phyloP scores from a whole-genome alignment of 2,329 filamentous ascomycete genomes.

The Cercospora janseana region DNA sequence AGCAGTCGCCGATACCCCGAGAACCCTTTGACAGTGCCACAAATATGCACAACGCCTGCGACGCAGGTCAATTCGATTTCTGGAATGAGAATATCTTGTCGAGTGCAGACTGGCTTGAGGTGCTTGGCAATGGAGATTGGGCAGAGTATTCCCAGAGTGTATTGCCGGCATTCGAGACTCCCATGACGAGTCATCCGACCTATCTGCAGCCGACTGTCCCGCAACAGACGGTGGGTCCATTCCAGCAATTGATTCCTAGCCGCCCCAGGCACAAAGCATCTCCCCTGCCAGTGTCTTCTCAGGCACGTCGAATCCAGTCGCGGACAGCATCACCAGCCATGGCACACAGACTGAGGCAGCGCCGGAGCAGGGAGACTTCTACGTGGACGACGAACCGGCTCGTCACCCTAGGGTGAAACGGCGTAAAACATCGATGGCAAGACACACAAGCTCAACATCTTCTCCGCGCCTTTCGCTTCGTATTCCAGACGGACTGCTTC shows the following conservation, averaged over 20 bases:
- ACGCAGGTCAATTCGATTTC: slow-evolving; percentile 16
- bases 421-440: slow-evolving; percentile 17
- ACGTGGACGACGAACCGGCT: slow-evolving; percentile 31
- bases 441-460: neutral
- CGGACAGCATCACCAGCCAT: slow-evolving; percentile 14
- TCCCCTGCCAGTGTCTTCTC: slow-evolving; percentile 19
- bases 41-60: neutral
- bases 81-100: slow-evolving; percentile 25
- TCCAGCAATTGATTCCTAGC: neutral
- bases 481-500: neutral
- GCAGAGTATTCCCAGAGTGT: slow-evolving; percentile 3
- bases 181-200: neutral
- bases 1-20: neutral
- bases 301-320: slow-evolving; percentile 9
- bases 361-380: slow-evolving; percentile 24
- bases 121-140: slow-evolving; percentile 10
- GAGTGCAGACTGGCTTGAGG: slow-evolving; percentile 27
- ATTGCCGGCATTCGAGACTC: slow-evolving; percentile 4
- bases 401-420: slow-evolving; percentile 26
- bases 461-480: neutral
- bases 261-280: slow-evolving; percentile 9
- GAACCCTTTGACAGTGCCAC: neutral
- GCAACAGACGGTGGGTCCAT: too few species aligned
- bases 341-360: slow-evolving; percentile 6
- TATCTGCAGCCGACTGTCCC: neutral